Evolutionary conservation across 768 basidiomycete species (phyloP).

Genomic region (Exidia glandulosa): DNA sequence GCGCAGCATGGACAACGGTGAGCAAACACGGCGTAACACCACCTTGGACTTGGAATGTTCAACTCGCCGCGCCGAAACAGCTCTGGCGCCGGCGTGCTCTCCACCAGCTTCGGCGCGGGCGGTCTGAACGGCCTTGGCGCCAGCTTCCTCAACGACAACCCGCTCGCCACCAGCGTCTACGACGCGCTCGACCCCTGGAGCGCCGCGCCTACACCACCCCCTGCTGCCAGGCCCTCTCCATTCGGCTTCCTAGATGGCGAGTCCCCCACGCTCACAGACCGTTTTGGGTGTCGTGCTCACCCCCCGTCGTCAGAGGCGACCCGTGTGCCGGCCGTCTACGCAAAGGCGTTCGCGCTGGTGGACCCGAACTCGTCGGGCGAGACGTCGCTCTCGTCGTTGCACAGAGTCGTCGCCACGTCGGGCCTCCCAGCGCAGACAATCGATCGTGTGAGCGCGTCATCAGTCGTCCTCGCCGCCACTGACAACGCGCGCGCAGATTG

Average conservation of each 20-base stretch:
- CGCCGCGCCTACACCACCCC: slow-evolving; percentile 17
- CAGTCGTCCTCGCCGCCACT: background rate
- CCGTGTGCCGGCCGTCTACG: slow-evolving; percentile 69
- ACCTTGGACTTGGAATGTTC: background rate
- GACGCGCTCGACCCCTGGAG: slow-evolving; percentile 20
- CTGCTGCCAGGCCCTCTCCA: background rate
- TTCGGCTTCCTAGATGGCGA: background rate
- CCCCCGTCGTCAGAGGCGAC: slow-evolving; percentile 49
- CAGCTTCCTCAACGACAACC: slow-evolving; percentile 9
- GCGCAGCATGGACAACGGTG: background rate
- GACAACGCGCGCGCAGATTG: slow-evolving; percentile 44
- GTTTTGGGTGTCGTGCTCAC: background rate
- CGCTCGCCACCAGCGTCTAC: slow-evolving; percentile 7
- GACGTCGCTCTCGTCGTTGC: slow-evolving; percentile 71
- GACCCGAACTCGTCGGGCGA: slow-evolving; percentile 65
- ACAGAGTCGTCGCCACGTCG: slow-evolving; percentile 69
- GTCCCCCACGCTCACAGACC: background rate
- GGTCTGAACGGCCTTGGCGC: slow-evolving; percentile 6
- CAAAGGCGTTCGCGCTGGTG: slow-evolving; percentile 57
- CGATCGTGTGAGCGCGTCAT: slow-evolving; percentile 54
- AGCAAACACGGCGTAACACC: background rate
- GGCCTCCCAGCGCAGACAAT: slow-evolving; percentile 70
- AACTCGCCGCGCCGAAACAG: background rate
- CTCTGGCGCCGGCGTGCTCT: background rate
- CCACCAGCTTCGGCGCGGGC: background rate